Evolutionary conservation across 2,329 filamentous ascomycete species (phyloP), one percentile per base, ranked within the genome.

Genomic region (Fusarium buharicum): DNA sequence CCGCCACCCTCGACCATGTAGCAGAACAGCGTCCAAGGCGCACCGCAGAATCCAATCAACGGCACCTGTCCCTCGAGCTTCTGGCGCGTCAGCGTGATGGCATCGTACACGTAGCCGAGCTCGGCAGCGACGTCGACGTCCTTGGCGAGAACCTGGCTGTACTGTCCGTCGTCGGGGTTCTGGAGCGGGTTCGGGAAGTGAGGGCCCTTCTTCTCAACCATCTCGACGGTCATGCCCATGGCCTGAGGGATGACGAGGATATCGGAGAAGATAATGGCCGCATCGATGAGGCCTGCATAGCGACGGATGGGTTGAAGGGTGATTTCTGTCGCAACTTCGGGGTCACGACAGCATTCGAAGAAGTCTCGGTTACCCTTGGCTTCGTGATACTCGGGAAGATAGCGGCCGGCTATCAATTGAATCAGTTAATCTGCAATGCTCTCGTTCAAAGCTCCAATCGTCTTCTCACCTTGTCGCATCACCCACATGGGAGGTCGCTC

Each of bases 1-100:
- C 95, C 95, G 43, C 95, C 95, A 14, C 95, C 95, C 78, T 99
- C 95, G 16, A 98, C 92, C 95, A 99, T 99, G 81, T 99, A 99
- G 81, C 94, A 97, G 72, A 99, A 85, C 57, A 99, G 78, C 3
- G 95, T 99, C 92, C 95, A 99, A 1, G 95, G 95, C 8, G 95
- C 93, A 50, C 95, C 95, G 71, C 93, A 97, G 81, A 99, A 99
- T 31, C 95, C 95, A 74, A 97, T 96, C 65, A 99, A 79, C 6
- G 95, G 95, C 28, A 99, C 95, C 40, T 93, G 84, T 1, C 95
- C 95, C 43, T 88, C 84, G 48, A 99, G 80, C 82, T 97, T 97
- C 75, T 91, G 84, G 67, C 95, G 84, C 22, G 95, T 98, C 72
- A 97, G 76, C 1, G 93, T 96, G 64, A 99, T 96, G 16, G 94